phyloP scores from a whole-genome alignment of 257 asterid genomes.

The Solanum lignicaule region DNA sequence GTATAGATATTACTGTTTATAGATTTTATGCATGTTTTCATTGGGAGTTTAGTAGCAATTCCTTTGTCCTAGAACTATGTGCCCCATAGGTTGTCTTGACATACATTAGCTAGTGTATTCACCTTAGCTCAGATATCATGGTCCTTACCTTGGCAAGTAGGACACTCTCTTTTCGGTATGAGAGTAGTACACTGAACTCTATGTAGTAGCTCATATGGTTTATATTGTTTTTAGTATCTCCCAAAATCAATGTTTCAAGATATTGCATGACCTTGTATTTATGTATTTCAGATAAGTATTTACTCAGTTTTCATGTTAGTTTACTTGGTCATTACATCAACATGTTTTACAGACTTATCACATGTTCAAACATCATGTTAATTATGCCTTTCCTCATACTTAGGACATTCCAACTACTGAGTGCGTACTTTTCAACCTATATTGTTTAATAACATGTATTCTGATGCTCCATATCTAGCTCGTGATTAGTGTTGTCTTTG shows the following conservation, averaged over 20 bases:
- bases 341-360: too few relatives aligned
- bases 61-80: neutral
- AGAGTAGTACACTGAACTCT: neutral
- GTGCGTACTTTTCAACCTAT: neutral
- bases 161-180: neutral
- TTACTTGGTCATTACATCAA: neutral
- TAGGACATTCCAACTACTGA: neutral
- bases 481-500: too few relatives aligned
- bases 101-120: neutral
- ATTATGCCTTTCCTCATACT: neutral
- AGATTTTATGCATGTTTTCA: neutral
- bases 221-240: neutral
- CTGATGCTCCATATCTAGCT: neutral
- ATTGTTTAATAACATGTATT: too few relatives aligned
- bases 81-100: neutral
- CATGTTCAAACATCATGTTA: too few relatives aligned
- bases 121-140: neutral
- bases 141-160: neutral
- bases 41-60: neutral
- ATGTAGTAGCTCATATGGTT: neutral
- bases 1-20: neutral
- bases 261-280: neutral
- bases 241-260: neutral
- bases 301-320: neutral
- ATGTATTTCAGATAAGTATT: neutral